Percentiles rank a stretch among this genome's conserved stretches.
Evolutionary conservation across 2,329 filamentous ascomycete species (phyloP).

Genomic region (Intubia oerlemansii): DNA sequence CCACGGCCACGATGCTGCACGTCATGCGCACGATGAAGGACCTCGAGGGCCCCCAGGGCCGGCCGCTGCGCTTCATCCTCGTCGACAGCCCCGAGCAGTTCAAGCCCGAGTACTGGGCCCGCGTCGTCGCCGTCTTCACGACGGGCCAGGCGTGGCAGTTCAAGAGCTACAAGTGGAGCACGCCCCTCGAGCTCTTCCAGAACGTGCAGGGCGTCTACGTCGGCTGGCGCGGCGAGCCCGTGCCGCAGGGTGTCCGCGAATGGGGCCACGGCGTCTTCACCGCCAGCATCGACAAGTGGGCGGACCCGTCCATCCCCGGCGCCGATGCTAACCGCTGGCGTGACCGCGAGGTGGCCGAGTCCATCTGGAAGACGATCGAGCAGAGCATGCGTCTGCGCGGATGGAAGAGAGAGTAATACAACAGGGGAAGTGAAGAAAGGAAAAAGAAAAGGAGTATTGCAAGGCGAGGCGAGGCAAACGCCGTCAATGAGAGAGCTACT

Average conservation of each 20-base stretch:
- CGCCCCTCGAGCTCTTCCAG: constrained; percentile 70
- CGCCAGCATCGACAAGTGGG: constrained; percentile 71
- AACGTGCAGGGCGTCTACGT: constrained; percentile 77
- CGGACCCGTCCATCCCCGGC: constrained; percentile 22
- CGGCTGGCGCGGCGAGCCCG: constrained; percentile 70
- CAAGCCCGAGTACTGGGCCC: constrained; percentile 94
- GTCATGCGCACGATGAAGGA: constrained; percentile 53
- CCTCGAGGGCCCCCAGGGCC: constrained; percentile 38
- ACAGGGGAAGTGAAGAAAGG: not conserved
- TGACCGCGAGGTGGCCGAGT: constrained; percentile 81
- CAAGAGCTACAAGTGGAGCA: constrained; percentile 92
- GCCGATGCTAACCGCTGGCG: constrained; percentile 46
- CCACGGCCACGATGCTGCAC: constrained; percentile 62
- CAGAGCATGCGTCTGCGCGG: constrained; percentile 67
- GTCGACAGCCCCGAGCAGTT: constrained; percentile 88
- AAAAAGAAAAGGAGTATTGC: not conserved
- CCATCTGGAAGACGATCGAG: constrained; percentile 81
- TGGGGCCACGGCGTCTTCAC: constrained; percentile 74
- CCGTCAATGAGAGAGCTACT: not conserved
- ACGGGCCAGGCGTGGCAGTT: constrained; percentile 98
- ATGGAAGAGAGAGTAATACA: constrained; percentile 45
- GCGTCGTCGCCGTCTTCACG: constrained; percentile 90
- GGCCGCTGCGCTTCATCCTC: constrained; percentile 79
- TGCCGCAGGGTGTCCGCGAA: constrained; percentile 55
- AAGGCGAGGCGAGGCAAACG: not conserved